Percentiles rank a stretch among this genome's conserved stretches.
Conservation (phyloP, 441 rosid species). For the Erodium trifolium region DNA sequence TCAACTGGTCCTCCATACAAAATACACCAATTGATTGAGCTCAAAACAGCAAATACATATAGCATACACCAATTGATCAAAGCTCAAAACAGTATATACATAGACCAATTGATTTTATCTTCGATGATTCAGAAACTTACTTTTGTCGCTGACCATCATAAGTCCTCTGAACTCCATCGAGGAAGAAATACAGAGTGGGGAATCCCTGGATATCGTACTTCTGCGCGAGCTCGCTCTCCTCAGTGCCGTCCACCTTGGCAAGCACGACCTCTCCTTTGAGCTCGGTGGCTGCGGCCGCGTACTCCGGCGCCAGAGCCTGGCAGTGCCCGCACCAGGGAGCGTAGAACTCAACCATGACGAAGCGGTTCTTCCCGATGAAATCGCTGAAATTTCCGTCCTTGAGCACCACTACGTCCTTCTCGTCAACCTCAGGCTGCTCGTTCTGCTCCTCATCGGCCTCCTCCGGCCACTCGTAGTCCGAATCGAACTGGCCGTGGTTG, state of each 20-base stretch:
- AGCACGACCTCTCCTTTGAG: constrained; percentile 24
- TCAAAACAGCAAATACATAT: background rate
- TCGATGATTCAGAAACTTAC: constrained; percentile 15
- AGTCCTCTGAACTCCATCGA: constrained; percentile 17
- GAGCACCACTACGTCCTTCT: constrained; percentile 24
- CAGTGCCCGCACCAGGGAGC: constrained; percentile 28
- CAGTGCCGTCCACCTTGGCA: constrained; percentile 20
- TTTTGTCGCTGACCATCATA: constrained; percentile 22
- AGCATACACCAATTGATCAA: too few species aligned
- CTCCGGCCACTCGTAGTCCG: constrained; percentile 7
- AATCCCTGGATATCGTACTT: constrained; percentile 15
- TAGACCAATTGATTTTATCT: background rate
- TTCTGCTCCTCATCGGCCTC: background rate
- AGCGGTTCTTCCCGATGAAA: constrained; percentile 18
- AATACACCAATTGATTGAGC: background rate
- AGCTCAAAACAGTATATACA: background rate
- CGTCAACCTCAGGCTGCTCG: constrained; percentile 2
- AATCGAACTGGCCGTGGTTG: constrained; percentile 1
- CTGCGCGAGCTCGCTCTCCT: constrained; percentile 4
- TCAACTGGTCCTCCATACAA: background rate
- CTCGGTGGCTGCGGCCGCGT: constrained; percentile 27
- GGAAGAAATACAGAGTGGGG: constrained; percentile 20
- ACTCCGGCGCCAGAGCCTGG: constrained; percentile 22
- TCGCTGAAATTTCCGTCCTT: constrained; percentile 21
- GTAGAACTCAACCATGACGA: constrained; percentile 27